A percentile compares a stretch with the other conserved stretches of the same genome.
These are phyloP conservation scores for Parastagonospora avenae DNA, from an alignment of 2,329 filamentous ascomycete species.

Conservation along the genomic window DNA sequence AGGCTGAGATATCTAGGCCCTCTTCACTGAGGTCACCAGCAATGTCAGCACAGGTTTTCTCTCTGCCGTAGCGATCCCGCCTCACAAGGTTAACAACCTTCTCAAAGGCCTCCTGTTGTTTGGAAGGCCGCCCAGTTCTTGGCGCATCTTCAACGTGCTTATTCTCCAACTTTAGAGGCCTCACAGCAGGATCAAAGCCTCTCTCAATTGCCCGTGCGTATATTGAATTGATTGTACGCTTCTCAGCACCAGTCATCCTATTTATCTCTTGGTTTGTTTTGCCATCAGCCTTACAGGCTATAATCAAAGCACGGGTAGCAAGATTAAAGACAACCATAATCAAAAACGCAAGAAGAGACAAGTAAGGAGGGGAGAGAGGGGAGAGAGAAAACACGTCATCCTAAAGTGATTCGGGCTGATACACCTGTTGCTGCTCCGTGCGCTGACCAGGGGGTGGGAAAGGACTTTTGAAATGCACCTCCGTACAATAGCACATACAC, in stretches of 20 bases:
- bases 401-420: background rate
- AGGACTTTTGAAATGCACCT: background rate
- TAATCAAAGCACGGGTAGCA: constrained; percentile 2
- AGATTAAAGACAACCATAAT: constrained; percentile 1
- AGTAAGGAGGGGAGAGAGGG: background rate
- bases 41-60: constrained; percentile 19
- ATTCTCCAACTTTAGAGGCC: too few relatives aligned
- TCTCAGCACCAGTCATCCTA: background rate
- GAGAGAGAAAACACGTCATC: background rate
- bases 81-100: constrained; percentile 1
- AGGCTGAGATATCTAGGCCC: constrained; percentile 4
- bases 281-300: background rate
- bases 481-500: background rate
- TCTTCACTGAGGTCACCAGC: constrained; percentile 10
- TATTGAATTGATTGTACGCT: constrained; percentile 5
- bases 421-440: background rate
- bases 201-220: constrained; percentile 6
- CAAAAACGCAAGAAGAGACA: background rate
- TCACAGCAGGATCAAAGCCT: constrained; percentile 4
- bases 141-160: constrained; percentile 6
- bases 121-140: constrained; percentile 1
- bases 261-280: constrained; percentile 3
- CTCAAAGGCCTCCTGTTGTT: background rate
- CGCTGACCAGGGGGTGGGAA: background rate
- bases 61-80: constrained; percentile 8